Conservation (phyloP, 305 asterid genomes). For the Fraxinus xanthoxyloides region DNA sequence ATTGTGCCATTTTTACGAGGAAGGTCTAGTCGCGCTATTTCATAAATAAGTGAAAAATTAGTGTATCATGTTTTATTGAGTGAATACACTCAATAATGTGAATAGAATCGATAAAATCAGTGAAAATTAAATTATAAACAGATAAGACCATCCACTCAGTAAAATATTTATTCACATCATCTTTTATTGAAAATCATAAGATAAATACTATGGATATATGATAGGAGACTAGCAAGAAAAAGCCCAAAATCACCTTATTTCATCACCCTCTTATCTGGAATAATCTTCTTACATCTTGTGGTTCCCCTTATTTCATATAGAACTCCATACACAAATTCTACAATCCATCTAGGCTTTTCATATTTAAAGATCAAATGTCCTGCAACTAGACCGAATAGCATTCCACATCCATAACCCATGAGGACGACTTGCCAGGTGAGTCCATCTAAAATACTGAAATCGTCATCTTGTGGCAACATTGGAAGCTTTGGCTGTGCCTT, state of each 20-base stretch:
- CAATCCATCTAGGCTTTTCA: conserved; percentile 15
- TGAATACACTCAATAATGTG: too few species aligned
- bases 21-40: too few species aligned
- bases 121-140: too few species aligned
- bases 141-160: background rate
- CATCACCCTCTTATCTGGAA: background rate
- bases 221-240: background rate
- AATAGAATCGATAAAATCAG: too few species aligned
- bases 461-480: background rate
- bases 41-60: too few species aligned
- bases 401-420: conserved; percentile 25
- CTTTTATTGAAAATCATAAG: background rate
- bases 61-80: too few species aligned
- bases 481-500: background rate
- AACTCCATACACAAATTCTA: background rate
- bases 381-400: background rate
- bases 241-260: background rate
- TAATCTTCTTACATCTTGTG: background rate
- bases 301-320: background rate
- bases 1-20: too few species aligned
- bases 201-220: background rate
- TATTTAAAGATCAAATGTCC: background rate
- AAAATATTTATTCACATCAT: background rate
- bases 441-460: conserved; percentile 11
- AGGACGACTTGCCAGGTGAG: conserved; percentile 20